Evolutionary conservation across 495 filamentous ascomycete species (phyloP).

Genomic region (Talaromyces adpressus): DNA sequence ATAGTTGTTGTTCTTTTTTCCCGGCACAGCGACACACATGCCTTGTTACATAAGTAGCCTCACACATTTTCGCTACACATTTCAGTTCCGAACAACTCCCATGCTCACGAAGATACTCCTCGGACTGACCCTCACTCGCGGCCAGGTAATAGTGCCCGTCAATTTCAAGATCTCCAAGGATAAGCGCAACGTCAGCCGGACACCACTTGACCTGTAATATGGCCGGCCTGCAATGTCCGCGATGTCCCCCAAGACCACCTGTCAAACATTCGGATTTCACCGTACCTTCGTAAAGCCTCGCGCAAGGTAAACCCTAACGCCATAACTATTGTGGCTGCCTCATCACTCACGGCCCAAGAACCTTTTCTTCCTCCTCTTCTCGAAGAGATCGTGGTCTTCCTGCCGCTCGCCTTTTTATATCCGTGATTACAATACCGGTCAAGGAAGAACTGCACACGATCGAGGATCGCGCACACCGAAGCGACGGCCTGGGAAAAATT

Average conservation of each 20-base stretch:
- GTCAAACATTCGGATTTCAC: neutral
- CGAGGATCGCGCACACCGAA: too few relatives aligned
- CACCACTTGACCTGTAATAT: neutral
- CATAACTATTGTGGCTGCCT: neutral
- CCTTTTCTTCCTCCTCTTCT: too few relatives aligned
- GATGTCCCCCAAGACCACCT: neutral
- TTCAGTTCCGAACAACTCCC: neutral
- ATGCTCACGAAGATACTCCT: neutral
- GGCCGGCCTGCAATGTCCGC: neutral
- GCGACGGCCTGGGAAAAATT: too few relatives aligned
- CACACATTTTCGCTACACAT: neutral
- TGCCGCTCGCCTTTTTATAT: too few relatives aligned
- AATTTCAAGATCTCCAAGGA: neutral
- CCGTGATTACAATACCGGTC: too few relatives aligned
- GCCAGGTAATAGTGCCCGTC: neutral
- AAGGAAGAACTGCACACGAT: too few relatives aligned
- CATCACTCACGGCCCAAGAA: neutral
- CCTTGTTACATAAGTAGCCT: too few relatives aligned
- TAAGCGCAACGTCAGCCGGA: neutral
- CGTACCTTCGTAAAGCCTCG: neutral
- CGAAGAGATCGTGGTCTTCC: too few relatives aligned
- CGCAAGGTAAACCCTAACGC: neutral
- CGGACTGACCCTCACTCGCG: too few relatives aligned
- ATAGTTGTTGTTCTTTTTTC: too few relatives aligned
- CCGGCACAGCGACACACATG: too few relatives aligned